Percentiles rank a stretch among this genome's conserved stretches.
These are phyloP conservation scores for Akanthomyces uredinophilus DNA, from an alignment of 2,329 filamentous ascomycete species.

Conservation along the genomic window DNA sequence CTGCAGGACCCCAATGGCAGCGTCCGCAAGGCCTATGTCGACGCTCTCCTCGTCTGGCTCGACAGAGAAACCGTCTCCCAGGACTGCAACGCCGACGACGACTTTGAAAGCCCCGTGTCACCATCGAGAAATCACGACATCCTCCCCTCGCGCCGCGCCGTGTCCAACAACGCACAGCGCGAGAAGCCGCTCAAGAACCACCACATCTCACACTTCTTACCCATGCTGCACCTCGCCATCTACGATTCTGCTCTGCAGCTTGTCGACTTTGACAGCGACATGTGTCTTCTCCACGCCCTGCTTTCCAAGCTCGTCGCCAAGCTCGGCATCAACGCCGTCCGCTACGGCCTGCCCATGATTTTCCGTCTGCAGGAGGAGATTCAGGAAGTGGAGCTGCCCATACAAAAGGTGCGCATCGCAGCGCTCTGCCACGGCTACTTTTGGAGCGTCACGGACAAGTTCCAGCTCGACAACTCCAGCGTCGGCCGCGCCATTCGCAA, in stretches of 20 bases:
- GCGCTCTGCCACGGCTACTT: slow-evolving; percentile 88
- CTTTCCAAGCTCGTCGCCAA: slow-evolving; percentile 68
- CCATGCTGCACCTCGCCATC: slow-evolving; percentile 77
- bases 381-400: slow-evolving; percentile 56
- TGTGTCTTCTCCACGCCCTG: slow-evolving; percentile 71
- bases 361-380: slow-evolving; percentile 84
- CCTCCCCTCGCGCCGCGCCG: slow-evolving; percentile 52
- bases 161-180: slow-evolving; percentile 60
- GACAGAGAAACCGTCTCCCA: slow-evolving; percentile 67
- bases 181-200: slow-evolving; percentile 49
- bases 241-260: slow-evolving; percentile 81
- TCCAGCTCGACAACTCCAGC: slow-evolving; percentile 66
- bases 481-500: slow-evolving; percentile 67
- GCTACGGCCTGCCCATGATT: slow-evolving; percentile 81
- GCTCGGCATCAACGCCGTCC: slow-evolving; percentile 76
- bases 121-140: slow-evolving; percentile 37
- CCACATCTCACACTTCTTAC: slow-evolving; percentile 66
- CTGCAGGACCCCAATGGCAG: slow-evolving; percentile 71
- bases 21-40: slow-evolving; percentile 79
- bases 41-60: slow-evolving; percentile 80
- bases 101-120: slow-evolving; percentile 40
- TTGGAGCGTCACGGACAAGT: slow-evolving; percentile 71
- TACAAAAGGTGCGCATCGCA: slow-evolving; percentile 72
- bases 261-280: slow-evolving; percentile 66
- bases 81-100: slow-evolving; percentile 59